Base-by-base conservation (phyloP, 176 grass and related monocot species). In the Leersia perrieri region DNA sequence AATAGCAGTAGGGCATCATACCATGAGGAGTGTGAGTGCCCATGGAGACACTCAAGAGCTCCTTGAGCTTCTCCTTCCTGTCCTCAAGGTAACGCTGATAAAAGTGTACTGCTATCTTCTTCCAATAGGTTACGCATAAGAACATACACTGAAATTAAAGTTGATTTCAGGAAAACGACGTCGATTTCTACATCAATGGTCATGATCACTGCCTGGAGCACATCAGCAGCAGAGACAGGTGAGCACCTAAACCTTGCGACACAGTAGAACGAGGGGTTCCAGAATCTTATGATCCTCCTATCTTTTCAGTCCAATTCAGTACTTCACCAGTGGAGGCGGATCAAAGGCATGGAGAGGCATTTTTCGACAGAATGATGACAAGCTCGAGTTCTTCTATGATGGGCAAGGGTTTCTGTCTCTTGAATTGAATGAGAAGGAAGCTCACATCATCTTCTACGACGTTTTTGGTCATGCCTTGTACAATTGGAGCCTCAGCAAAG, bases 201-300 rank as follows among this genome's bases (percentile, higher is more conserved):
- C 92, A 97, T 29, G 87, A 97, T 66, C 94, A 97, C 49, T 97
- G 94, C 90, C 83, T 97, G 27, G 80, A 94, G 82, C 94, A 97
- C 78, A 94, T 92, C 65, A 94, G 94, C 77, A 97, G 94, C 80
- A 92, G 77, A 58, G 80, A 94, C 83, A 94, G 92, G 87, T 97
- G 28, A 82, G 11, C 22, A 33, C 58, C 5, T 76, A 1, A 9
- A 51, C 9, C 33, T 77, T 67, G 2, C 16, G 45, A 78, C 18
- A 4, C 22, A 31, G 14, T 33, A 78, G 16, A 72, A 76, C 5
- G 22, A 32, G 34, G 33, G 16, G 34, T 64, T 25, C 42, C 18
- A 26, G 14, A 42, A 66, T 76, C 42, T 78, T 23, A 10, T 13
- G 22, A 31, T 25, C 22, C 67, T 83, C 83, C n/a, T 53, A 5